phyloP scores from a whole-genome alignment of 345 rosid genomes.

The Lepidium didymum region DNA sequence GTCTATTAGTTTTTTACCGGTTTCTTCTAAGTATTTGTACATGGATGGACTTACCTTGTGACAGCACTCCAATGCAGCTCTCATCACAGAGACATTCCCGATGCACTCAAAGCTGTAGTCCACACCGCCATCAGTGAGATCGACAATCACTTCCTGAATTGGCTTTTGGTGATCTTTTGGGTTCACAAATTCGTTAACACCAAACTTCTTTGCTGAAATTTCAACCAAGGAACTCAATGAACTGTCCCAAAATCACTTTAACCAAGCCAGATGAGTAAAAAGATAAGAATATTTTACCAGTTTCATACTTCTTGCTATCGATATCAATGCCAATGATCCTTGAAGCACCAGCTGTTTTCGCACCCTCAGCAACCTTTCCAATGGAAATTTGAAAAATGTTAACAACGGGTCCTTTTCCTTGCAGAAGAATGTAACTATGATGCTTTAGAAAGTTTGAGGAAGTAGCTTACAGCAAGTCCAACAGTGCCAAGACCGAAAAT shows the following conservation, averaged over 20 bases:
- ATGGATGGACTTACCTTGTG: slow-evolving; percentile 61
- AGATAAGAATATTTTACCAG: slow-evolving; percentile 33
- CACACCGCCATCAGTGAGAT: slow-evolving; percentile 85
- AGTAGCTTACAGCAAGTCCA: slow-evolving; percentile 87
- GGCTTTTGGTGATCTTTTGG: slow-evolving; percentile 70
- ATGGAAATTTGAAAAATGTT: background rate
- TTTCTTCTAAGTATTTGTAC: background rate
- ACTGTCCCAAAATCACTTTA: slow-evolving; percentile 53
- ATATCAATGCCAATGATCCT: slow-evolving; percentile 92
- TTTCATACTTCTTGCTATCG: slow-evolving; percentile 70
- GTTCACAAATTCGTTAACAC: slow-evolving; percentile 94
- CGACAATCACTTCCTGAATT: slow-evolving; percentile 95
- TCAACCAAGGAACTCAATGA: slow-evolving; percentile 20
- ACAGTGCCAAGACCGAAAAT: slow-evolving; percentile 98
- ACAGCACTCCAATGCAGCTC: slow-evolving; percentile 98
- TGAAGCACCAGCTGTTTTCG: slow-evolving; percentile 93
- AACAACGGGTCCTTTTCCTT: background rate
- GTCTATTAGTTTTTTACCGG: background rate
- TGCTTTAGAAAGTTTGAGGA: background rate
- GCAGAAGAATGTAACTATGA: background rate
- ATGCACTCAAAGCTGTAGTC: slow-evolving; percentile 99
- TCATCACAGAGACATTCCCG: slow-evolving; percentile 92
- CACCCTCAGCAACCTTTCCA: slow-evolving; percentile 94
- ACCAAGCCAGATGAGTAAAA: slow-evolving; percentile 30
- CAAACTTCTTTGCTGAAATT: slow-evolving; percentile 48